Evolutionary conservation across 768 basidiomycete genomes (phyloP), one percentile per base, ranked within the genome.

Genomic region (Boletus rubroflammeus): DNA sequence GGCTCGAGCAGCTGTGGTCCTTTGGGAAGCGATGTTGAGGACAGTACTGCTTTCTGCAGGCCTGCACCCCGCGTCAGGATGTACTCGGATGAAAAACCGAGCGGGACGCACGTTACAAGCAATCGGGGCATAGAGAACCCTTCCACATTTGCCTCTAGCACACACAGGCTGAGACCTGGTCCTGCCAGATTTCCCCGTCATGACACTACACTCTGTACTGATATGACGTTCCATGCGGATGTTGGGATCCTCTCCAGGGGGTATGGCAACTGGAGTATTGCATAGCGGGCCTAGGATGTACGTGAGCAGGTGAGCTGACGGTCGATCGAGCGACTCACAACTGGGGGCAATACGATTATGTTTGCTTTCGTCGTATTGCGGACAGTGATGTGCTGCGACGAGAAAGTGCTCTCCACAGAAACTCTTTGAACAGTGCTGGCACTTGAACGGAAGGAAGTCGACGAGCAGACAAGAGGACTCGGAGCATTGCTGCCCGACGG

Each of bases 361-460:
- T 65, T 83, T 83, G 59, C 71, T 75, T 65, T 86, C 82, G 60
- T 92, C 87, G 63, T 85, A 91, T 61, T 85, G 76, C 3, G 78
- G 67, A 64, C 92, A 91, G 35, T 70, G 73, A 63, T 93, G 91
- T 2, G 77, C 77, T 17, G 78, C 73, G 13, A 85, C 86, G 56
- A 79, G 80, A 73, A 85, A 93, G 65, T 94, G 91, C 13, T 90
- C 86, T 39, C 83, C 82, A 61, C 92, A 94, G 73, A 84, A 93
- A 0, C 77, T 75, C 15, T 77, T 68, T 14, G 76, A 65, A 68
- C 91, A 94, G 62, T 91, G 88, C 47, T 88, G 85, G 68, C 91
- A 94, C 71, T 86, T 88, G 78, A 93, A 88, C 0, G 91, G 90
- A 11, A 93, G 75, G 60, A 92, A 93, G 75, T 93, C 91, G 64